Percentiles rank a stretch among this genome's conserved stretches.
Evolutionary conservation across 2,329 filamentous ascomycete genomes (phyloP).

Genomic region (Sordariomycetes sp.): DNA sequence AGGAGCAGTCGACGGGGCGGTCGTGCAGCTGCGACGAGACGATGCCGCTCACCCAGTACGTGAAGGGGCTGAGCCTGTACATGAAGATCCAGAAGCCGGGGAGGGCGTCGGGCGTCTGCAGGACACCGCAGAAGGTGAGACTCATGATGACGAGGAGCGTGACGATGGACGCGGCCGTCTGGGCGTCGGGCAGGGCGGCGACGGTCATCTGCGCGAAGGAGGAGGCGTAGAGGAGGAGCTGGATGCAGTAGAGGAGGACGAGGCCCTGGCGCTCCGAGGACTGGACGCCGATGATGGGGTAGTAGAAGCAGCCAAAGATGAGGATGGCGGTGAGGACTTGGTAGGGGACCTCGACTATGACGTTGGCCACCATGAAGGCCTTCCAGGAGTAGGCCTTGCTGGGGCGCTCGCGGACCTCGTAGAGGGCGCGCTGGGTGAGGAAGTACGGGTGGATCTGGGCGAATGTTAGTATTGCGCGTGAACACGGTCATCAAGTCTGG

Average conservation of each 20-base stretch:
- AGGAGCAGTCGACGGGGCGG: slow-evolving; percentile 35
- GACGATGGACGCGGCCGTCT: slow-evolving; percentile 52
- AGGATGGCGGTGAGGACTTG: slow-evolving; percentile 51
- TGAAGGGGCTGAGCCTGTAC: slow-evolving; percentile 56
- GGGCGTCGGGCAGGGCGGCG: slow-evolving; percentile 53
- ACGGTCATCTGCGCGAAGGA: slow-evolving; percentile 66
- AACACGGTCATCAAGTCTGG: slow-evolving; percentile 17
- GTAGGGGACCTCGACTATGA: slow-evolving; percentile 61
- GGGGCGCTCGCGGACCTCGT: slow-evolving; percentile 65
- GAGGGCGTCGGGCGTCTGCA: slow-evolving; percentile 42
- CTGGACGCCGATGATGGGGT: slow-evolving; percentile 39
- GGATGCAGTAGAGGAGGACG: slow-evolving; percentile 49
- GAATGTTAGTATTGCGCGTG: slow-evolving; percentile 13
- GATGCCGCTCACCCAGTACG: slow-evolving; percentile 56
- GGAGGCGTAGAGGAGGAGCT: slow-evolving; percentile 58
- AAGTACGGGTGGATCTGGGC: slow-evolving; percentile 61
- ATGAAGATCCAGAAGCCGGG: slow-evolving; percentile 70
- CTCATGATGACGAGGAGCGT: slow-evolving; percentile 33
- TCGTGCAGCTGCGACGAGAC: slow-evolving; percentile 50
- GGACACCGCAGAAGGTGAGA: slow-evolving; percentile 35
- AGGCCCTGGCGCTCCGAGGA: slow-evolving; percentile 44
- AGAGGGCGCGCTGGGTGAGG: slow-evolving; percentile 58
- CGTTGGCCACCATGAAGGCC: slow-evolving; percentile 58
- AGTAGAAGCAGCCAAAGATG: slow-evolving; percentile 56
- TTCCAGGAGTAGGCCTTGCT: slow-evolving; percentile 66